Conservation (phyloP, 139 green algal species). For the Pycnococcus provasolii region DNA sequence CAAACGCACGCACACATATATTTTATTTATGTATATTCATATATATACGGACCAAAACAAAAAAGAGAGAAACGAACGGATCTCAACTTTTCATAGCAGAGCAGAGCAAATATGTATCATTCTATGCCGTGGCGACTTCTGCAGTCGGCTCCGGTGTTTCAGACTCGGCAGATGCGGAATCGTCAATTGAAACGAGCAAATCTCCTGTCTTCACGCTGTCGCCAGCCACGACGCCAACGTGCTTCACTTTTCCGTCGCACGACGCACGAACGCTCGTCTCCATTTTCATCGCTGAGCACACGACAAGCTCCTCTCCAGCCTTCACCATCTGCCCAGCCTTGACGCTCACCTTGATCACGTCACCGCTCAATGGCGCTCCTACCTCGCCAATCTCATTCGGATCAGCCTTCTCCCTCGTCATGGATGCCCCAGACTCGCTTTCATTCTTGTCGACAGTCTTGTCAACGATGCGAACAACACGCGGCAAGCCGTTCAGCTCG, state of each 20-base stretch:
- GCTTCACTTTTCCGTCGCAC: conserved; percentile 34
- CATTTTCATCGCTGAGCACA: conserved; percentile 94
- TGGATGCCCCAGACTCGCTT: not conserved
- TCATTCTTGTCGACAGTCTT: conserved; percentile 30
- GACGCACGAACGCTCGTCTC: conserved; percentile 78
- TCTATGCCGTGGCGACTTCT: too few relatives aligned
- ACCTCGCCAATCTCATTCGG: conserved; percentile 47
- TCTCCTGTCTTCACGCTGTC: too few relatives aligned
- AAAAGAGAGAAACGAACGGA: too few relatives aligned
- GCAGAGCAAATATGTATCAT: too few relatives aligned
- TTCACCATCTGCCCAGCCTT: conserved; percentile 44
- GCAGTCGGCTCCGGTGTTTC: too few relatives aligned
- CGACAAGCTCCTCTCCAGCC: conserved; percentile 65
- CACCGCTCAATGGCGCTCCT: conserved; percentile 75
- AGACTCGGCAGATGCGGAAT: too few relatives aligned
- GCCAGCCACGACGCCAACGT: conserved; percentile 13
- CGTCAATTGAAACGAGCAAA: too few relatives aligned
- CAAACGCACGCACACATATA: too few relatives aligned
- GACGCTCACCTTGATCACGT: conserved; percentile 65
- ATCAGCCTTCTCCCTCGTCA: conserved; percentile 29
- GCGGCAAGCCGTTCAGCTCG: conserved; percentile 78
- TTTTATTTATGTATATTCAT: too few relatives aligned
- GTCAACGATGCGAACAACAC: conserved; percentile 71
- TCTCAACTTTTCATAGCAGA: too few relatives aligned
- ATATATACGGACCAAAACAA: too few relatives aligned